Evolutionary conservation across 1,139 yeast genomes (phyloP).

Genomic region (Yamadazyma epiphylla): DNA sequence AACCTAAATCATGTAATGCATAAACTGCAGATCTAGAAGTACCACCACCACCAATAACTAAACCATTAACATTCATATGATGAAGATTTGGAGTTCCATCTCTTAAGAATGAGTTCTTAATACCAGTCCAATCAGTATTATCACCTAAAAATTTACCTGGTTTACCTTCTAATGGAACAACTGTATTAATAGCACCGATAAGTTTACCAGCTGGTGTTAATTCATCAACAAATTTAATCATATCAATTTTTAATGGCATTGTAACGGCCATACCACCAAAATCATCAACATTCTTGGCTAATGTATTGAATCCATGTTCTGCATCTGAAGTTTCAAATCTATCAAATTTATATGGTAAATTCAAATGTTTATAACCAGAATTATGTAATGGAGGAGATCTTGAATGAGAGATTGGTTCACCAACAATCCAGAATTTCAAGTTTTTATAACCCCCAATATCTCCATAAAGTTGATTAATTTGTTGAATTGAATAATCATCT

Average conservation of each 20-base stretch:
- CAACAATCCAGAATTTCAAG: constrained; percentile 72
- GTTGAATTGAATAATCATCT: constrained; percentile 58
- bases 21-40: constrained; percentile 93
- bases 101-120: constrained; percentile 59
- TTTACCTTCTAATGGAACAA: constrained; percentile 49
- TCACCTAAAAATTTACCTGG: constrained; percentile 65
- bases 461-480: constrained; percentile 58
- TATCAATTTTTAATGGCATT: constrained; percentile 81
- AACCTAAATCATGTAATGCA: constrained; percentile 80
- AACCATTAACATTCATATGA: constrained; percentile 42
- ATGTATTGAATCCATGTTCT: constrained; percentile 39
- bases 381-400: constrained; percentile 85
- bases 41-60: constrained; percentile 96
- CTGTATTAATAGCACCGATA: constrained; percentile 94
- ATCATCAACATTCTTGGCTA: constrained; percentile 41
- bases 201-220: constrained; percentile 67
- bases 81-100: constrained; percentile 54
- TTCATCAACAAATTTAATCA: constrained; percentile 61
- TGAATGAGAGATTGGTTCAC: constrained; percentile 81
- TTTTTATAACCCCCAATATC: constrained; percentile 57
- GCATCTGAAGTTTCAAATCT: constrained; percentile 69
- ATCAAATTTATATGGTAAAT: constrained; percentile 73
- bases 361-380: constrained; percentile 66
- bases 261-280: constrained; percentile 94
- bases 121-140: constrained; percentile 96